Base-by-base conservation (phyloP, 2,329 filamentous ascomycete species). In the Nakataea oryzae region DNA sequence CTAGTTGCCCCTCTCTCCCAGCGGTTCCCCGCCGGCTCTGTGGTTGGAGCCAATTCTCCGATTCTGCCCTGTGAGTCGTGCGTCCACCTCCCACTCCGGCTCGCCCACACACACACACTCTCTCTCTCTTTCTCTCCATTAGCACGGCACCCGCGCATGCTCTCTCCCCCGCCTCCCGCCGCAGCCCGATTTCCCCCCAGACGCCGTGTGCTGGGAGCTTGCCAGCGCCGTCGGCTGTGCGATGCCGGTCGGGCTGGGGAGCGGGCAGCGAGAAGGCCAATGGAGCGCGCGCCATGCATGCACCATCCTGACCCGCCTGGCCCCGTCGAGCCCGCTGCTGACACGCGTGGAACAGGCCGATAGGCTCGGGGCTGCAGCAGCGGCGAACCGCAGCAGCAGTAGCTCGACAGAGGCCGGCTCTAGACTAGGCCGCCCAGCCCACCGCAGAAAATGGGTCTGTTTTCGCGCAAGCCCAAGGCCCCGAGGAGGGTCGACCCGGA, bases 391-490 rank as follows among this genome's bases (percentile, higher is more conserved):
- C 41, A 27, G 24, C 54, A 56, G 26, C 50, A 26, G 26, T 24
- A 30, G 27, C 24, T 14, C n/a, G 26, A 57, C 54, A 26, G 54
- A 41, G 34, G 26, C 54, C 54, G 2, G 26, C 21, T 56, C 24
- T 24, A 13, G 11, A 17, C 56, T 12, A 56, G 26, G 54, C 54
- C 24, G 8, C 54, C 24, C 21, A n/a, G n/a, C n/a, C 24, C 54
- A 56, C 54, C 3, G 28, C 17, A 21, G 13, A 41, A 50, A 64
- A 85, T 85, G 82, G 81, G 82, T 68, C 68, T 85, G 65, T 85
- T 85, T 70, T 82, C 81, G 47, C 76, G 81, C 64, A 83, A 79
- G 65, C 71, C 77, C 61, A 79, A 76, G 70, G 71, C 69, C 61
- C 65, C 67, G 61, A 74, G 76, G 63, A 71, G 75, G 26, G 69